Evolutionary conservation across 805 yeast species (phyloP).

Genomic region (Millerozyma miso): DNA sequence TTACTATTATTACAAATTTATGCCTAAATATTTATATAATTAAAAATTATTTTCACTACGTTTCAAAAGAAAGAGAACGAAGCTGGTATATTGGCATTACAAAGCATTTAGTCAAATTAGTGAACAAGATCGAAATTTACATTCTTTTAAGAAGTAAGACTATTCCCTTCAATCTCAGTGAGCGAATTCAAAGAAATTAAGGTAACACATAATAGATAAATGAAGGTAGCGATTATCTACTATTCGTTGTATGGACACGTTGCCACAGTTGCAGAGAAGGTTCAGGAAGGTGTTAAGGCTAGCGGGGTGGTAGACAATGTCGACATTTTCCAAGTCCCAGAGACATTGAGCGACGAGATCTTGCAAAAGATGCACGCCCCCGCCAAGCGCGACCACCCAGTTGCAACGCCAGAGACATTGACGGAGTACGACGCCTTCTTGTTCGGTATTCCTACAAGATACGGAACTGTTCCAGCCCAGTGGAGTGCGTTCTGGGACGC

Average conservation of each 20-base stretch:
- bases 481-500: slow-evolving; percentile 72
- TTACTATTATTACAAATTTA: not conserved
- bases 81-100: no score
- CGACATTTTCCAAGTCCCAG: slow-evolving; percentile 74
- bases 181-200: no score
- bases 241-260: slow-evolving; percentile 83
- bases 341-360: slow-evolving; percentile 65
- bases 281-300: slow-evolving; percentile 62
- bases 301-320: slow-evolving; percentile 59
- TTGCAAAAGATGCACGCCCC: slow-evolving; percentile 65
- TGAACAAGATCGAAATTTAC: no score
- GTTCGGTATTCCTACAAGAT: slow-evolving; percentile 80
- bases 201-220: no score
- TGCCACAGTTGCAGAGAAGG: slow-evolving; percentile 62
- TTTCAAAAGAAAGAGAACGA: no score
- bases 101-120: no score
- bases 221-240: slow-evolving; percentile 68
- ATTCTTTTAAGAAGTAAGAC: no score
- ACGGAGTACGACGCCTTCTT: slow-evolving; percentile 65
- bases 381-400: slow-evolving; percentile 53
- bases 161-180: no score
- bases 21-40: not conserved
- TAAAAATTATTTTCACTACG: no score
- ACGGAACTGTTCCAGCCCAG: slow-evolving; percentile 72
- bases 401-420: slow-evolving; percentile 55